A percentile compares a stretch with the other conserved stretches of the same genome.
phyloP scores from a whole-genome alignment of 1,284 basidiomycete genomes.

The Marasmius fiardii region DNA sequence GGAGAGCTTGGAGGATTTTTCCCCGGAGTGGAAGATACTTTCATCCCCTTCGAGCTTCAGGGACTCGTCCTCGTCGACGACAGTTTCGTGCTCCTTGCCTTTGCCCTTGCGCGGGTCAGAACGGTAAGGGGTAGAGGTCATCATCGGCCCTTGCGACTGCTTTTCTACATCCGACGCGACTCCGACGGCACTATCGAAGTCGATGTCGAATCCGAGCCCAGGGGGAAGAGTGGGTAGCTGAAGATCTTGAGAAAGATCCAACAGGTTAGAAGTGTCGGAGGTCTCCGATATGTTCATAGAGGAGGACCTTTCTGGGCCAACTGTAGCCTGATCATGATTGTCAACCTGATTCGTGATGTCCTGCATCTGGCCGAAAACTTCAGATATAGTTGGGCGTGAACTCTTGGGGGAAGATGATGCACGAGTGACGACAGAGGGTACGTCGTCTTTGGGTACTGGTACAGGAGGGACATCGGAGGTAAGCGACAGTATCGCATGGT shows the following conservation, averaged over 20 bases:
- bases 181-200: constrained; percentile 40
- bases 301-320: constrained; percentile 9
- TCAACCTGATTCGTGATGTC: constrained; percentile 6
- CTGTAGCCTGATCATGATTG: constrained; percentile 10
- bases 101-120: constrained; percentile 29
- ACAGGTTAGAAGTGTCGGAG: constrained; percentile 41
- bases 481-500: constrained; percentile 19
- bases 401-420: constrained; percentile 27
- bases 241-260: constrained; percentile 48
- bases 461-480: neutral
- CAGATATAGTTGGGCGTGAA: constrained; percentile 33
- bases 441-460: neutral
- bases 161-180: constrained; percentile 29
- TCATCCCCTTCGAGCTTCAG: constrained; percentile 13
- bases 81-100: constrained; percentile 15
- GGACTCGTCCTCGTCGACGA: constrained; percentile 10
- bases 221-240: constrained; percentile 47
- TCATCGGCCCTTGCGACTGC: constrained; percentile 13
- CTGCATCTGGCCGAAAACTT: constrained; percentile 38
- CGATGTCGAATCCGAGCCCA: constrained; percentile 36
- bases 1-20: constrained; percentile 31
- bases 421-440: constrained; percentile 22
- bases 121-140: constrained; percentile 30
- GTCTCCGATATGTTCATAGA: constrained; percentile 10
- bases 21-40: constrained; percentile 24